Evolutionary conservation across 495 filamentous ascomycete species (phyloP).

Genomic region (Penicillium ucsense): DNA sequence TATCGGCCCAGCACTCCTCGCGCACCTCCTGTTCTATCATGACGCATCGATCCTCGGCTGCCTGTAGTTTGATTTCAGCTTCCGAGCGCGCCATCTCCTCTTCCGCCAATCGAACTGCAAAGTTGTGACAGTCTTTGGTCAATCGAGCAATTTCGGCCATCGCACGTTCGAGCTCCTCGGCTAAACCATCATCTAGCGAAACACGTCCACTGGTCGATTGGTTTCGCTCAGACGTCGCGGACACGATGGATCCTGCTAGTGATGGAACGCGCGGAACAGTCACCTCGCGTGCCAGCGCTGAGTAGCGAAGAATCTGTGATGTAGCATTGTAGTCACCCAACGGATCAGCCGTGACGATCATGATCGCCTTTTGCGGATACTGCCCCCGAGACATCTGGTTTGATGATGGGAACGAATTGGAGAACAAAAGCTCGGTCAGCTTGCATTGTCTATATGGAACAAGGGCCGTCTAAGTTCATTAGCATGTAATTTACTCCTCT

Average conservation of each 20-base stretch:
- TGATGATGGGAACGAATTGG: slow-evolving; percentile 77
- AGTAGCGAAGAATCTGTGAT: slow-evolving; percentile 91
- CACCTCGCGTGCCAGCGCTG: slow-evolving; percentile 84
- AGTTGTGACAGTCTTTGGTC: slow-evolving; percentile 59
- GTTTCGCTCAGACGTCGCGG: slow-evolving; percentile 26
- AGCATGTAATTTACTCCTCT: slow-evolving; percentile 1
- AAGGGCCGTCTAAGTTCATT: slow-evolving; percentile 50
- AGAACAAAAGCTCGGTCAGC: slow-evolving; percentile 90
- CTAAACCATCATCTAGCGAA: slow-evolving; percentile 40
- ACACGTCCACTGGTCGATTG: slow-evolving; percentile 34
- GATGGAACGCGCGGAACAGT: slow-evolving; percentile 84
- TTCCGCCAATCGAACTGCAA: slow-evolving; percentile 48
- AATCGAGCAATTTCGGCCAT: slow-evolving; percentile 65
- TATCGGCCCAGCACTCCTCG: slow-evolving; percentile 82
- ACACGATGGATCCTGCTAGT: slow-evolving; percentile 52
- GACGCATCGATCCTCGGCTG: slow-evolving; percentile 56
- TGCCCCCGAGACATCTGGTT: slow-evolving; percentile 43
- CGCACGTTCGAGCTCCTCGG: slow-evolving; percentile 67
- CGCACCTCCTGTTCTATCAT: slow-evolving; percentile 76
- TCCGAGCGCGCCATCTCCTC: slow-evolving; percentile 51
- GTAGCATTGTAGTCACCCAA: slow-evolving; percentile 93
- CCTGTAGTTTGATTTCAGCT: slow-evolving; percentile 41
- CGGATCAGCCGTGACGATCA: slow-evolving; percentile 96
- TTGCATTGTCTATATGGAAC: slow-evolving; percentile 95
- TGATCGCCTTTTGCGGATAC: slow-evolving; percentile 77